Base-by-base conservation (phyloP, 129 eudicot species). In the Rutidosis leptorrhynchoides region DNA sequence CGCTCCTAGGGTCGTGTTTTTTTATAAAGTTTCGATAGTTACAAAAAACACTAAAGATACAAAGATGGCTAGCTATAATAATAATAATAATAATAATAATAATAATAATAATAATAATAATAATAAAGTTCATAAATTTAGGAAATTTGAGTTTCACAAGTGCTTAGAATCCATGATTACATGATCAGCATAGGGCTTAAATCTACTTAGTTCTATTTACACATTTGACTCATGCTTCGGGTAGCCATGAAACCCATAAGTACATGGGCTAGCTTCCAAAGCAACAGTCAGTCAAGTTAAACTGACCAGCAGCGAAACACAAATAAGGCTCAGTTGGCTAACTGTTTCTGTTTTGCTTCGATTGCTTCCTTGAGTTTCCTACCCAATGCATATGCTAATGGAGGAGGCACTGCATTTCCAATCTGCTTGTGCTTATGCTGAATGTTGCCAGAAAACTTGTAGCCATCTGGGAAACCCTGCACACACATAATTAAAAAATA, bases 341-440 rank as follows among this genome's bases (percentile, higher is more conserved):
- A 49, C 62, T 67, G 73, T 55, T 21, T 69, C 20, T 77, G 33
- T 74, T 68, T 79, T 14, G 64, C 73, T 54, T 74, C 79, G 3
- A 80, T 17, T 69, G 88, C 88, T 65, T 83, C 88, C 74, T 77
- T 83, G 60, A 83, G 88, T 56, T 83, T 80, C 80, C 83, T 73
- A n/a, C 88, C 88, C 75, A 80, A 66, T 22, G 88, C 88, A 80
- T 76, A 83, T 6, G 88, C 88, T 70, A 83, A 73, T 6, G 88
- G 88, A 28, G 85, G 88, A 23, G 88, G 85, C 24, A 83, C 88
- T 3, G 88, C 88, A 74, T 83, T 83, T n/a, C 88, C 88, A 58
- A 83, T 83, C 69, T 83, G 88, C 67, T 80, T 67, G 60, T 83
- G 88, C 22, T 72, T 83, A 75, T 83, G 81, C 49, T 72, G 84